These are phyloP conservation scores for Blastocystis sp. DNA, from an alignment of 352 stramenopile genomes.

Conservation along the genomic window DNA sequence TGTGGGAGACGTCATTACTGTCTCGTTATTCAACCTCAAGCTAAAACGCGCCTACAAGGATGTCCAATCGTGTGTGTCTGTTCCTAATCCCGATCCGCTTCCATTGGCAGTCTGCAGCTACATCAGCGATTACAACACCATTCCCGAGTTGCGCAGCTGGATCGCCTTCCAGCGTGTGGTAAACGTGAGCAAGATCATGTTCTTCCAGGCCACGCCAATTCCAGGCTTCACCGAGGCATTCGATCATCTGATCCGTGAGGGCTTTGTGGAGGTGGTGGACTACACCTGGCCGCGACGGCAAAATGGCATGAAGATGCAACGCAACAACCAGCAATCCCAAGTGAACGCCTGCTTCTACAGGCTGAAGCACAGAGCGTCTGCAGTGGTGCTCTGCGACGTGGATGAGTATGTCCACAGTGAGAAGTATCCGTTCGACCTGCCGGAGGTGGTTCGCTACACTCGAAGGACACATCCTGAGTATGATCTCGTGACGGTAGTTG, in stretches of 20 bases:
- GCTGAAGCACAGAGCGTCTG: slow-evolving; percentile 2
- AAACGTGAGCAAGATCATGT: slow-evolving; percentile 7
- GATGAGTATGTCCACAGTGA: slow-evolving; percentile 62
- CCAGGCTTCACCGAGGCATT: not conserved
- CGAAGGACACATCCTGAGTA: not conserved
- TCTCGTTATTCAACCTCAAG: not conserved
- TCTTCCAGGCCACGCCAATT: not conserved
- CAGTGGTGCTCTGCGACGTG: slow-evolving; percentile 46
- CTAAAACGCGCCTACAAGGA: not conserved
- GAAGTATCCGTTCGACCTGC: not conserved
- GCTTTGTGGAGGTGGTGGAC: slow-evolving; percentile 20
- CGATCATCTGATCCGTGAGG: not conserved
- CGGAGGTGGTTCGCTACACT: not conserved
- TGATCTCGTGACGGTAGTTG: not conserved
- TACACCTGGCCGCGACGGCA: slow-evolving; percentile 32
- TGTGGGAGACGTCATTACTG: not conserved
- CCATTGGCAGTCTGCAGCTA: slow-evolving; percentile 7
- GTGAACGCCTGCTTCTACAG: slow-evolving; percentile 34
- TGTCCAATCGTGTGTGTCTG: slow-evolving; percentile 2
- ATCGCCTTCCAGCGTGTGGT: slow-evolving; percentile 9
- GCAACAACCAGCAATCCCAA: slow-evolving; percentile 46
- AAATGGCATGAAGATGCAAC: not conserved
- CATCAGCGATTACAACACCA: slow-evolving; percentile 32
- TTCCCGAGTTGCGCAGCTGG: slow-evolving; percentile 26
- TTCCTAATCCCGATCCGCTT: not conserved